Evolutionary conservation across 2,329 filamentous ascomycete genomes (phyloP), one percentile per base, ranked within the genome.

Genomic region (Aspergillus viridinutans): DNA sequence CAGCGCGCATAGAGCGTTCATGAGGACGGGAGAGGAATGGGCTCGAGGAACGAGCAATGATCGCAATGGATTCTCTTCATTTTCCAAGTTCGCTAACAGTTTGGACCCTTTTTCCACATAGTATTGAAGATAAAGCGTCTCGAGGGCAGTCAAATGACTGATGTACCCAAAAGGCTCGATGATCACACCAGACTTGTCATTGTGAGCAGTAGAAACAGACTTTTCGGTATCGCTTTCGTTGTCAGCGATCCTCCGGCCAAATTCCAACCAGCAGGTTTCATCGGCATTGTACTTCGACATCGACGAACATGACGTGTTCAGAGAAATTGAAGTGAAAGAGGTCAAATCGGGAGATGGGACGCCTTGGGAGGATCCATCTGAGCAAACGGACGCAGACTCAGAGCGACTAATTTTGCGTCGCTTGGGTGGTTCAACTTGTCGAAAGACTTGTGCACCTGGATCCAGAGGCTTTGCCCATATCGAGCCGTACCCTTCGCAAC

Each of bases 91-190:
- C 21, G 68, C 67, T 32, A 74, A 54, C 3, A 73, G 64, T 49
- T 64, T 67, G 29, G 72, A 74, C 5, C 69, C 72, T 50, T 65
- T 58, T 54, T 72, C 70, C 45, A 71, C 64, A 47, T 74, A 70
- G 49, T 74, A 74, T 61, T 74, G 72, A 23, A 75, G 67, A 55
- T 74, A 75, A 48, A 72, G 68, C 23, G 64, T 64, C 59, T 75
- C 72, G 38, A 65, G 55, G 8, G 61, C 51, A 1, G 71, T 69
- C 10, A 73, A 55, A 56, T 71, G 69, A 43, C 59, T 69, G 26
- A 67, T 58, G 29, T 59, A 50, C 28, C 63, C 56, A 10, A 56
- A 60, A 3, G 64, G 65, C 9, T 55, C 61, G 12, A 61, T 43
- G 9, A 61, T 53, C 14, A 66, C 21, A 9, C 53, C 42, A 12